phyloP scores from a whole-genome alignment of 805 yeast genomes.

The Wickerhamomyces mucosus region DNA sequence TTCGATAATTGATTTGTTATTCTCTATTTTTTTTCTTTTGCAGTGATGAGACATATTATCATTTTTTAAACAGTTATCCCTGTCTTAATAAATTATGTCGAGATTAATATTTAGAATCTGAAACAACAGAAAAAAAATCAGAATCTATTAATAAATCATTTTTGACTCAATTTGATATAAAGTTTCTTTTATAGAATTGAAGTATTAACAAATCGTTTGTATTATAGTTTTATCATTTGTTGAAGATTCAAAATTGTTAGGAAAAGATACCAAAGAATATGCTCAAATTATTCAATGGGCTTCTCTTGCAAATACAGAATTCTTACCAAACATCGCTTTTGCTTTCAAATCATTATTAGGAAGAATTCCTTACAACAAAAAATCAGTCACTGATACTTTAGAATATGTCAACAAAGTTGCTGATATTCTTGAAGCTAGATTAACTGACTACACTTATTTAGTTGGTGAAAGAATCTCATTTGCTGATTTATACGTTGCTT shows the following conservation, averaged over 20 bases:
- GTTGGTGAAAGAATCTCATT: slow-evolving; percentile 58
- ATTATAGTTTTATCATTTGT: slow-evolving; percentile 24
- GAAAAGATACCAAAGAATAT: slow-evolving; percentile 54
- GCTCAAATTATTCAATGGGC: slow-evolving; percentile 62
- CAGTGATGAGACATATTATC: slow-evolving; percentile 48
- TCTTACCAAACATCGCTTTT: slow-evolving; percentile 35
- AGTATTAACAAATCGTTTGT: slow-evolving; percentile 9
- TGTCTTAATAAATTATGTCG: slow-evolving; percentile 76
- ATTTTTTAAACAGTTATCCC: slow-evolving; percentile 65
- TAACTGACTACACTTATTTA: slow-evolving; percentile 52
- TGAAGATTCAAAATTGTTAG: slow-evolving; percentile 40
- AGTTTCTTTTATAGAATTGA: neutral
- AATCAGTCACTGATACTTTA: slow-evolving; percentile 37
- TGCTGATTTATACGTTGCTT: slow-evolving; percentile 56
- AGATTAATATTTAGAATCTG: slow-evolving; percentile 42
- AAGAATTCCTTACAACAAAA: slow-evolving; percentile 68
- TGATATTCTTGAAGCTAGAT: slow-evolving; percentile 44
- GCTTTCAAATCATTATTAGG: slow-evolving; percentile 60
- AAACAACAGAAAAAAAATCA: slow-evolving; percentile 15
- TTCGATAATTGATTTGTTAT: neutral
- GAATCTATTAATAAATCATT: neutral
- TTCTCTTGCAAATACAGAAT: slow-evolving; percentile 66
- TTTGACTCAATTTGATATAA: neutral
- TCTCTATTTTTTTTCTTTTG: slow-evolving; percentile 3
- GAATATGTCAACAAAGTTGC: slow-evolving; percentile 30